A percentile compares a stretch with the other conserved stretches of the same genome.
These are phyloP conservation scores for Nothopassalora personata DNA, from an alignment of 2,329 filamentous ascomycete genomes.

Conservation along the genomic window DNA sequence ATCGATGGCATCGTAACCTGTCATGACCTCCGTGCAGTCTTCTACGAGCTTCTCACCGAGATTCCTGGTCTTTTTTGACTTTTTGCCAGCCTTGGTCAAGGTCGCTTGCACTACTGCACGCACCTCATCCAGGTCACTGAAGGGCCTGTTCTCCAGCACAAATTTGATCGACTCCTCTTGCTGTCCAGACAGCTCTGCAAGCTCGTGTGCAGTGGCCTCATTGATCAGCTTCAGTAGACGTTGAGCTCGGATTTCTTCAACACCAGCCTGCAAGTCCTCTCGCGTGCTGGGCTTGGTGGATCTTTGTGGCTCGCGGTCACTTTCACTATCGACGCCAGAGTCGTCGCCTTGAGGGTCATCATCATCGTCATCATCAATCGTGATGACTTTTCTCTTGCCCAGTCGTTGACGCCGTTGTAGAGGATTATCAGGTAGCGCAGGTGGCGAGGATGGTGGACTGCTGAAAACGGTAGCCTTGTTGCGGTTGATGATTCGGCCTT, in stretches of 20 bases:
- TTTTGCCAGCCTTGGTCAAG: constrained; percentile 50
- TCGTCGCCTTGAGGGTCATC: constrained; percentile 44
- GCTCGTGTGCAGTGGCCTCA: constrained; percentile 64
- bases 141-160: constrained; percentile 71
- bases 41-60: constrained; percentile 65
- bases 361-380: constrained; percentile 32
- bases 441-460: constrained; percentile 34
- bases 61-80: constrained; percentile 42
- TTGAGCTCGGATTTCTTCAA: constrained; percentile 19
- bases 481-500: constrained; percentile 46
- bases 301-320: constrained; percentile 12
- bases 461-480: constrained; percentile 36
- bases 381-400: constrained; percentile 26
- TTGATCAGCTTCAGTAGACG: constrained; percentile 77
- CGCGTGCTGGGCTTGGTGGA: constrained; percentile 3
- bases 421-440: constrained; percentile 13
- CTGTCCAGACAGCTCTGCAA: constrained; percentile 75
- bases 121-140: constrained; percentile 60
- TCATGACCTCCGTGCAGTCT: constrained; percentile 66
- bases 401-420: constrained; percentile 12
- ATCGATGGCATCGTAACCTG: constrained; percentile 77
- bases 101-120: constrained; percentile 53
- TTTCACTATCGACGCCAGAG: constrained; percentile 19
- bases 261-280: constrained; percentile 4
- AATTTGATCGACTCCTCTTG: constrained; percentile 63